Base-by-base conservation (phyloP, 2,329 filamentous ascomycete species). In the Aspergillus spinulosporus region DNA sequence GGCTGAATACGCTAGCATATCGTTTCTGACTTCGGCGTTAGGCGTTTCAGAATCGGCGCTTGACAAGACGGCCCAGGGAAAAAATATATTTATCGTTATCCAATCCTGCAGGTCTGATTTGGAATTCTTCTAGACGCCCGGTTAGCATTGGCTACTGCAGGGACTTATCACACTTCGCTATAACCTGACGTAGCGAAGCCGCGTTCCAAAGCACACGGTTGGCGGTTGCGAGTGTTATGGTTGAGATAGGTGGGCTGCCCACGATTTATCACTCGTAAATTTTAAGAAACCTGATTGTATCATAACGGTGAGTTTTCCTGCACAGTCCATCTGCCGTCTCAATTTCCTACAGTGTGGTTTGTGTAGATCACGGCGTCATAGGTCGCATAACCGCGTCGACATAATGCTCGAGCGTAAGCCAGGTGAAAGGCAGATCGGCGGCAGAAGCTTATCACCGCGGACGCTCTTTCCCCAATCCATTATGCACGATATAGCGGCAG, bases 401-500 rank as follows among this genome's bases (percentile, higher is more conserved):
- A 31, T 34, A 14, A 31, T 42, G 12, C 34, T 36, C 34, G 21
- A 21, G 21, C 34, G 32, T 31, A 37, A 15, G 39, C 21, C 51
- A 32, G 49, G 39, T 40, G 5, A 31, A 45, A 43, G 32, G 32
- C 34, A 14, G 53, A 56, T 56, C 49, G 21, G n/a, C 54, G 36
- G 54, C 49, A 43, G 14, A 36, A 29, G 42, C 34, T 51, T 51
- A 52, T 56, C 54, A 50, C n/a, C 28, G 21, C 34, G 31, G 28
- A 8, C 9, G 7, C 34, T 12, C 12, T n/a, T n/a, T n/a, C 11
- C 14, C 26, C 4, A n/a, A 26, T 45, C 12, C 43, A 11, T 31
- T 6, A 31, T 14, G 2, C 29, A 15, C 8, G 44, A 47, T 14
- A 14, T 6, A 15, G n/a, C 8, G 42, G 5, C 26, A 6, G 42